These are phyloP conservation scores for Fusarium zealandicum DNA, from an alignment of 2,329 filamentous ascomycete genomes.

Conservation along the genomic window DNA sequence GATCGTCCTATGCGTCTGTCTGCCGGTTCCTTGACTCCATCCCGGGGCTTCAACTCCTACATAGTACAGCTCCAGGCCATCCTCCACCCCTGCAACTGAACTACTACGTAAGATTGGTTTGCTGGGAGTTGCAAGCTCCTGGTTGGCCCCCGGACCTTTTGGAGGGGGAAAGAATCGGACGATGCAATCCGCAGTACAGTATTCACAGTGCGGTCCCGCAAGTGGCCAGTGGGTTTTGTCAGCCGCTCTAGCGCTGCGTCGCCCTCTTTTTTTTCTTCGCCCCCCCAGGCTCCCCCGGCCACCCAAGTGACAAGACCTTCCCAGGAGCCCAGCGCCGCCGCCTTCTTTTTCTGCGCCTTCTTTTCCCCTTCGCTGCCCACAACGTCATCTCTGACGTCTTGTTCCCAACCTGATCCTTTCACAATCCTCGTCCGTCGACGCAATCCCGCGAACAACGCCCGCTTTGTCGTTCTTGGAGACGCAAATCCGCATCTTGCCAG, in stretches of 20 bases:
- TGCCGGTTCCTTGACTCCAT: conserved; percentile 1
- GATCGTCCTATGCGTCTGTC: conserved; percentile 20
- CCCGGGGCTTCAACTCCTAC: conserved; percentile 5
- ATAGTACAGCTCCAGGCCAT: conserved; percentile 15
- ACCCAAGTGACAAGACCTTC: conserved; percentile 31
- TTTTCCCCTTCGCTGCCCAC: conserved; percentile 47
- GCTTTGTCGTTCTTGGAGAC: conserved; percentile 35
- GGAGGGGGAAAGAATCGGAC: conserved; percentile 37
- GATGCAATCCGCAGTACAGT: conserved; percentile 38
- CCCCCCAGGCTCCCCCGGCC: conserved; percentile 14
- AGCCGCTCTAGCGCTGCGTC: conserved; percentile 25
- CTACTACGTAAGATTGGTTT: conserved; percentile 10
- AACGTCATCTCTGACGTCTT: conserved; percentile 60
- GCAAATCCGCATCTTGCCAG: conserved; percentile 32
- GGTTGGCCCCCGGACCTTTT: conserved; percentile 28
- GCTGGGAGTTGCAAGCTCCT: conserved; percentile 2
- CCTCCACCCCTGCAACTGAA: conserved; percentile 6
- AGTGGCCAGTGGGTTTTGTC: conserved; percentile 30
- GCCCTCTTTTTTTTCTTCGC: conserved; percentile 29
- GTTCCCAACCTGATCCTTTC: conserved; percentile 48
- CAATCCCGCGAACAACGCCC: conserved; percentile 43
- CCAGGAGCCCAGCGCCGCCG: conserved; percentile 44
- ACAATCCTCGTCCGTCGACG: conserved; percentile 45
- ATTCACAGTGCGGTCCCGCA: conserved; percentile 11
- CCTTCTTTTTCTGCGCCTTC: conserved; percentile 47